These are phyloP conservation scores for Exutisphaerella laricina DNA, from an alignment of 2,329 filamentous ascomycete genomes.

Conservation along the genomic window DNA sequence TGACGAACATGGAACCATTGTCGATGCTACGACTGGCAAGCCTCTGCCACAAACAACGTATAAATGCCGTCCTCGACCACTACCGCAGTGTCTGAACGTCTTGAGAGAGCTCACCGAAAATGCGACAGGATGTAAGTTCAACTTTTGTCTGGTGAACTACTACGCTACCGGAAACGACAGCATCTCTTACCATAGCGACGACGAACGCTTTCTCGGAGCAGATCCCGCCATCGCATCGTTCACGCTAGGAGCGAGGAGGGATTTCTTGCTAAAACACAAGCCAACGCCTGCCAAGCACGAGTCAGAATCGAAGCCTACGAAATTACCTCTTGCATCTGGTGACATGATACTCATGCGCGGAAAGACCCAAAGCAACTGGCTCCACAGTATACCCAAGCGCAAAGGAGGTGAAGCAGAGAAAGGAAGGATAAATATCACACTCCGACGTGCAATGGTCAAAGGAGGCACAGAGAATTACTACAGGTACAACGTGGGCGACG, in stretches of 20 bases:
- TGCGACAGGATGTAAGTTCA: constrained; percentile 62
- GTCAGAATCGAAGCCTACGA: constrained; percentile 41
- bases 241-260: constrained; percentile 63
- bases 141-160: constrained; percentile 78
- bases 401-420: constrained; percentile 56
- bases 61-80: constrained; percentile 59
- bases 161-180: constrained; percentile 72
- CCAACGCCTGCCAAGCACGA: constrained; percentile 41
- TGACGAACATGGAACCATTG: constrained; percentile 28
- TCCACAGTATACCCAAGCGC: constrained; percentile 72
- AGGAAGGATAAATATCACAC: constrained; percentile 70
- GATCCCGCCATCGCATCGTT: constrained; percentile 70
- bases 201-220: constrained; percentile 67
- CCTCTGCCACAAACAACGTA: constrained; percentile 45
- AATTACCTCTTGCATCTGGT: constrained; percentile 56
- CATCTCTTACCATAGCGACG: constrained; percentile 74
- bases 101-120: constrained; percentile 60
- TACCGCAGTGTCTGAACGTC: constrained; percentile 63
- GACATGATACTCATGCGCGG: constrained; percentile 79
- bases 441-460: constrained; percentile 63
- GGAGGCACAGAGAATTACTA: constrained; percentile 79
- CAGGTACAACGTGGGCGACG: constrained; percentile 71
- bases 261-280: constrained; percentile 78
- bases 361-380: constrained; percentile 67
- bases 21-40: constrained; percentile 42